Evolutionary conservation across 495 filamentous ascomycete genomes (phyloP).

Genomic region (Tuber melanosporum): DNA sequence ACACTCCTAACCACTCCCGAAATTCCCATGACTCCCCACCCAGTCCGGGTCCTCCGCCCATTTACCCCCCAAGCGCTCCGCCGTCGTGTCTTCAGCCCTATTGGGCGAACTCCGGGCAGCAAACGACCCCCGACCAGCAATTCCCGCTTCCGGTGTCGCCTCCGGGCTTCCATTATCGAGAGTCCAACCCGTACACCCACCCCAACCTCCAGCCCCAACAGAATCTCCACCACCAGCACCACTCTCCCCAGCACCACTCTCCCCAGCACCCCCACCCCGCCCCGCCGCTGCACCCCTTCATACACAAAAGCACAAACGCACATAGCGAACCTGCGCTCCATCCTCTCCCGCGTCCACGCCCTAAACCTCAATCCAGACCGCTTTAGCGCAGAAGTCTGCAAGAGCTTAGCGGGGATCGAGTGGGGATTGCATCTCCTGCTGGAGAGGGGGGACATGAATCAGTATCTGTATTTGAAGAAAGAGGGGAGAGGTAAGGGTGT

Average conservation of each 20-base stretch:
- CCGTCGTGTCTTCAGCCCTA: conserved; percentile 50
- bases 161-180: neutral
- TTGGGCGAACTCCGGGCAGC: conserved; percentile 34
- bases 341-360: neutral
- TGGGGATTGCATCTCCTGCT: neutral
- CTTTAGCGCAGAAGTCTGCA: neutral
- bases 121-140: neutral
- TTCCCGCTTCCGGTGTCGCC: neutral
- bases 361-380: neutral
- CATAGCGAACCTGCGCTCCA: neutral
- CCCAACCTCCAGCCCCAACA: neutral
- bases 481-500: neutral
- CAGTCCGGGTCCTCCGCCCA: conserved; percentile 52
- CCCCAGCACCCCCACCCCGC: neutral
- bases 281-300: neutral
- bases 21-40: conserved; percentile 57
- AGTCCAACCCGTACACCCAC: neutral
- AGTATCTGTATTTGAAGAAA: neutral
- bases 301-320: neutral
- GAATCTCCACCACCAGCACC: neutral
- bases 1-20: conserved; percentile 25
- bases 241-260: no score
- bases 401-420: neutral
- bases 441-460: neutral
- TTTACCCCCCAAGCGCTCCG: conserved; percentile 42